Base-by-base conservation (phyloP, 2,329 filamentous ascomycete genomes). In the Tolypocladium tundrense region DNA sequence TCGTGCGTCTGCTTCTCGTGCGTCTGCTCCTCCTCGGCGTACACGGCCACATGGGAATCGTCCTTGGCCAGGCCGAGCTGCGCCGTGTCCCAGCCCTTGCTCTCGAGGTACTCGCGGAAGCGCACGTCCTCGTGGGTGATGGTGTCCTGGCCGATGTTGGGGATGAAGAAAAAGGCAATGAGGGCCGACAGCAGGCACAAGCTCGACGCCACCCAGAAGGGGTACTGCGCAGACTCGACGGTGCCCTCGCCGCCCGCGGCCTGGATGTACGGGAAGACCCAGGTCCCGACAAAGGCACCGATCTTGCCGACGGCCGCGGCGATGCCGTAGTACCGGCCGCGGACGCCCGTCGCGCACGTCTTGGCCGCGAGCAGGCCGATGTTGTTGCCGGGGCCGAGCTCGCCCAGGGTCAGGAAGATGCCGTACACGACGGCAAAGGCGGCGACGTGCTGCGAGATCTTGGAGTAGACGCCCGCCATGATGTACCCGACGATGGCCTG, bases 321-420 rank as follows among this genome's bases (percentile, higher is more conserved):
- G 51, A 90, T 80, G 6, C 87, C 85, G 64, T 88, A 87, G 72
- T 87, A 88, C 50, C 77, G 78, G 2, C 91, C 92, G 43, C 91
- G 83, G n/a, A 97, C 87, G 21, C 88, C 88, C 5, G 92, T 96
- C 0, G 92, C 90, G 66, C 86, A 91, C 2, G 90, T 92, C 77
- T 96, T 96, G 53, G 88, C 88, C 0, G 92, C 91, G 37, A 95
- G 72, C 0, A 96, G 80, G 3, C 91, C 91, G 64, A 96, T 96
- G 70, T 96, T 96, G 76, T 96, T 89, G 14, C 92, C 92, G 0
- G 92, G 91, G 0, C 92, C 91, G 45, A 95, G 74, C 70, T 75
- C 72, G 53, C 73, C 72, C 3, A 73, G 68, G 0, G 72, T 65
- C 43, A 70, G 64, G 61, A 74, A 75, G 37, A 75, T 70, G 7